Base-by-base conservation (phyloP, 805 yeast species). In the Naumovozyma dairenensis region DNA sequence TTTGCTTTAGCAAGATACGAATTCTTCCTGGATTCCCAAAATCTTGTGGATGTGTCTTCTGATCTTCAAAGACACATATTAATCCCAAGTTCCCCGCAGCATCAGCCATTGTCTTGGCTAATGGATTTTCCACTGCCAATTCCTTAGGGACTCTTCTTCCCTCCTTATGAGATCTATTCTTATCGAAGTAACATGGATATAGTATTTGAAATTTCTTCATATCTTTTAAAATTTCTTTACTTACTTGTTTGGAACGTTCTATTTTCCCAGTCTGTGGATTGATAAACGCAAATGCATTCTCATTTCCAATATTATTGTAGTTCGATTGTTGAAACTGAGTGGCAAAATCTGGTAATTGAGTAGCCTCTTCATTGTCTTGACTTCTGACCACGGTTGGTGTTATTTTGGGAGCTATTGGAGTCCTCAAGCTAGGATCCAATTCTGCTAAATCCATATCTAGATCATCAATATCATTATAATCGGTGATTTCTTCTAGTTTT, bases 1-100 rank as follows among this genome's bases (percentile, higher is more conserved):
- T 59, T 31, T 70, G 69, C 48, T 75, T 79, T 26, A 84, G 44
- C 29, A 75, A 63, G 16, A 86, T 80, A 45, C 94, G 73, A 22
- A 92, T 87, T 49, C 97, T 71, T n/a, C 98, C 98, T 4, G 96
- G 93, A 53, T 89, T 89, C 44, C 97, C 94, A 71, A 80, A 92
- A 60, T 89, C 97, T 57, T 87, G 94, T 9, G 97, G 97, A 60
- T 89, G 98, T 1, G 80, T 59, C 62, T 86, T 92, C 39, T 80
- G 84, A 40, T 89, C 76, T 59, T 83, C 92, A 37, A 77, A 66
- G 28, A 79, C 64, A 25, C 60, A 57, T 4, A 49, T 42, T 19
- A 63, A 38, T 10, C 57, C 55, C 14, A 66, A 32, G 4, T 44
- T 28, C 17, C 59, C 51, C 31, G 71, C 67, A 33, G 94, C 96